A percentile compares a stretch with the other conserved stretches of the same genome.
Conservation (phyloP, 345 rosid genomes). For the Euclidium syriacum region DNA sequence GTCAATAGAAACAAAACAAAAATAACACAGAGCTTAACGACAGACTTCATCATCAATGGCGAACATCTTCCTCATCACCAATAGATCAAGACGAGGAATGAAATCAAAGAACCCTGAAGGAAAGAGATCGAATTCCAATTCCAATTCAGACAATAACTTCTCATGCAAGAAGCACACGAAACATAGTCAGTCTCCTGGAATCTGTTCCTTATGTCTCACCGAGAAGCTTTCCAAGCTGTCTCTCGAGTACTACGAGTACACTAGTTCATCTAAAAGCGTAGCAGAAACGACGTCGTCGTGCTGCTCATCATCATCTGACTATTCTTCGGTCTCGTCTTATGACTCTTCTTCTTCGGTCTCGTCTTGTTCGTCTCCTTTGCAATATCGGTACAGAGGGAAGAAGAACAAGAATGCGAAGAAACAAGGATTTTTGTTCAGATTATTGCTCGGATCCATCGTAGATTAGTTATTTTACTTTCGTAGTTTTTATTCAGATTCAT, state of each 20-base stretch:
- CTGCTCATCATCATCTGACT: constrained; percentile 15
- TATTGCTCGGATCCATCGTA: constrained; percentile 29
- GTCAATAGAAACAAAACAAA: not conserved
- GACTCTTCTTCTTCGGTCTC: constrained; percentile 28
- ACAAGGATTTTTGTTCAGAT: constrained; percentile 25
- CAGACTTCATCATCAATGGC: constrained; percentile 26
- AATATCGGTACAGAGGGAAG: constrained; percentile 17
- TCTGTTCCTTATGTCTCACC: constrained; percentile 31
- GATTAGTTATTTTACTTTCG: constrained; percentile 13
- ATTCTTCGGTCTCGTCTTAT: constrained; percentile 23
- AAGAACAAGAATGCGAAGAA: constrained; percentile 22
- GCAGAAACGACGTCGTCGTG: constrained; percentile 12
- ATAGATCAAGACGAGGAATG: constrained; percentile 9
- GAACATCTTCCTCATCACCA: constrained; percentile 18
- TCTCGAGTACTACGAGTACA: constrained; percentile 13
- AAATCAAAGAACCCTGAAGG: constrained; percentile 13
- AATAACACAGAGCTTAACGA: constrained; percentile 5
- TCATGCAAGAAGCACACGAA: constrained; percentile 33
- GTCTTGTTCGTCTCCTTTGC: constrained; percentile 32
- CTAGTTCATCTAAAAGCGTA: not conserved
- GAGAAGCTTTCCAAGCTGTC: constrained; percentile 27
- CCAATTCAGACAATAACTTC: constrained; percentile 23
- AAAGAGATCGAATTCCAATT: constrained; percentile 15
- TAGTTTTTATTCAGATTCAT: not conserved
- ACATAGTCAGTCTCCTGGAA: constrained; percentile 32